Evolutionary conservation across 768 basidiomycete species (phyloP), one percentile per base, ranked within the genome.

Genomic region (Pleurotus citrinopileatus): DNA sequence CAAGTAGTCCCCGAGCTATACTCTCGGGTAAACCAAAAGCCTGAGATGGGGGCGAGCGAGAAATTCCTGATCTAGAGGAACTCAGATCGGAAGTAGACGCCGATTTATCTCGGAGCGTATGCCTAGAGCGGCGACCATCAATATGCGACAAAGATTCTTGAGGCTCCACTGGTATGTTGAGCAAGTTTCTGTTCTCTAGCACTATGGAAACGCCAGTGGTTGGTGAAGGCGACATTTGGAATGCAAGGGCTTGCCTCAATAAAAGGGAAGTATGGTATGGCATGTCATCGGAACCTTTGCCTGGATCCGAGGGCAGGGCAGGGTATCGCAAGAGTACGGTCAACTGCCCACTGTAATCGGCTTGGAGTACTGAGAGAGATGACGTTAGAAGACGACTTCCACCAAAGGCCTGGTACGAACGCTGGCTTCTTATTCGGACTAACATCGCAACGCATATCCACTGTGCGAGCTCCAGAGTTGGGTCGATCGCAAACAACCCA

Each of bases 371-470:
- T 96, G 62, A 25, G 55, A 19, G 53, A 47, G 52, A 52, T 32
- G 57, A 34, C n/a, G n/a, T n/a, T n/a, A n/a, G n/a, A n/a, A n/a
- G n/a, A n/a, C n/a, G n/a, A n/a, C n/a, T n/a, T n/a, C n/a, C n/a
- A n/a, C n/a, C n/a, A n/a, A 15, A 48, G 15, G 53, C 26, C 50
- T 13, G 8, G 47, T n/a, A 73, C 91, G 71, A 60, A 94, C 94
- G 69, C 63, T 89, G 79, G 63, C 94, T 94, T 44, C 97, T 86
- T 62, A 98, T 91, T 51, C 97, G 85, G 53, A 98, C 82, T 15
- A 99, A 80, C 94, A 98, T 95, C 1, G 93, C 91, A 17, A 98
- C 86, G 63, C 92, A 94, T 47, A 96, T 74, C 87, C 91, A 95
- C 51, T 86, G 84, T 1, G 87, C 83, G 32, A 97, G 71, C 47